Evolutionary conservation across 306 rosid genomes (phyloP), one percentile per base, ranked within the genome.

Genomic region (Quercus parvula): DNA sequence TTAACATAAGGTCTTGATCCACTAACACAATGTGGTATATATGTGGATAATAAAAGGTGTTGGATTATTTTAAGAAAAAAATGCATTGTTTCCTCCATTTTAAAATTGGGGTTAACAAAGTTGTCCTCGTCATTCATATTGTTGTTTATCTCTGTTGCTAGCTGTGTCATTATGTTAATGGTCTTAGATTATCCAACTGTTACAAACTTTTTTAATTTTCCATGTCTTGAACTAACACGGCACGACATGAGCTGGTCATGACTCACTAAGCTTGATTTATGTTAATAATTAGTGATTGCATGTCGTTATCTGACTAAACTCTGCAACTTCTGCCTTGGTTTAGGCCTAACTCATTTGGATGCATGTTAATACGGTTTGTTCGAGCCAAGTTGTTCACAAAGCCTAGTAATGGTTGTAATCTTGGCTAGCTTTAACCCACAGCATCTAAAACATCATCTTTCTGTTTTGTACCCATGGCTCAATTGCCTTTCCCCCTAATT

Each of bases 21-120:
- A 85, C 91, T 86, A 76, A 67, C 77, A 81, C 11, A 41, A 41
- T 41, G 46, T 41, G 46, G 46, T 41, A 7, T 41, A 49, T 49
- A 67, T 79, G 87, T 87, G 87, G 90, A 88, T 89, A 74, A 85
- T 79, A 81, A 76, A 64, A 64, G 83, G 61, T 57, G 70, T 78
- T 81, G 84, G 75, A 52, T 83, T 75, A 59, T 77, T 82, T 73
- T 71, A 38, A 75, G 19, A 27, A 24, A 75, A 75, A 68, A 69
- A 71, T 68, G 78, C 30, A 64, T 15, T 52, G 82, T 76, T 35
- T 35, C 56, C 41, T 22, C 74, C 78, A 62, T 57, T 70, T 75
- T 64, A 79, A 27, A 81, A 77, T 70, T 35, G 59, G 81, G 79
- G 78, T 38, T 74, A 70, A 70, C 46, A 71, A 64, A 64, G 70